Conservation (phyloP, 2,329 filamentous ascomycete genomes). For the Sclerotinia nivalis region DNA sequence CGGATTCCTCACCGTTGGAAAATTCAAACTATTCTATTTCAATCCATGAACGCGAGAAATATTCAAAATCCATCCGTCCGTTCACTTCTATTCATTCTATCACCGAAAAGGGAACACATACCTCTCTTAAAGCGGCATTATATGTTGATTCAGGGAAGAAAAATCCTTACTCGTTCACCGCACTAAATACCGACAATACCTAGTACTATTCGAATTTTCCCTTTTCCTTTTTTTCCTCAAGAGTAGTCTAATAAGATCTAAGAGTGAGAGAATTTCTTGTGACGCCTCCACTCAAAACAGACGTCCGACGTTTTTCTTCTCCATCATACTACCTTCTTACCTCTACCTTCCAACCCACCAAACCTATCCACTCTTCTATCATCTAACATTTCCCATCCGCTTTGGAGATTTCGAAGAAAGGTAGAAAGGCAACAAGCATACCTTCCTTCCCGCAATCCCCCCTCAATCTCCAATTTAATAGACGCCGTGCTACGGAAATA, state of each 20-base stretch:
- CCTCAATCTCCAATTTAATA: slow-evolving; percentile 25
- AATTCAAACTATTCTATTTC: slow-evolving; percentile 8
- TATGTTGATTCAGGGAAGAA: slow-evolving; percentile 8
- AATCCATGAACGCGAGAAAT: slow-evolving; percentile 10
- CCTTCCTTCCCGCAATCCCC: slow-evolving; percentile 17
- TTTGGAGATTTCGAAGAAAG: slow-evolving; percentile 12
- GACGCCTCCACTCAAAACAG: slow-evolving; percentile 15
- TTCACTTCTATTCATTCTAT: not conserved
- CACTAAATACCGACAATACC: slow-evolving; percentile 13
- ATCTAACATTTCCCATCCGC: slow-evolving; percentile 6
- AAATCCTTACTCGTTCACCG: slow-evolving; percentile 20
- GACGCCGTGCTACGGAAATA: slow-evolving; percentile 20
- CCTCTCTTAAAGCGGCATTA: slow-evolving; percentile 12
- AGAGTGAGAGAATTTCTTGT: slow-evolving; percentile 11
- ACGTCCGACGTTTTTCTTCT: slow-evolving; percentile 3
- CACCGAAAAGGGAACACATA: not conserved
- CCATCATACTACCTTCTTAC: slow-evolving; percentile 15
- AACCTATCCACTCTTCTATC: slow-evolving; percentile 9
- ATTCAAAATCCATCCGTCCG: not conserved
- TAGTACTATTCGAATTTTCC: slow-evolving; percentile 15
- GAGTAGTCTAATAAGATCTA: not conserved
- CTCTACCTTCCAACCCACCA: not conserved
- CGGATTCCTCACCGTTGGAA: slow-evolving; percentile 1
- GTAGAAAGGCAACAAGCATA: slow-evolving; percentile 19
- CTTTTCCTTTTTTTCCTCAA: slow-evolving; percentile 16